phyloP scores from a whole-genome alignment of 352 stramenopile genomes.

The Phytophthora pinifolia region DNA sequence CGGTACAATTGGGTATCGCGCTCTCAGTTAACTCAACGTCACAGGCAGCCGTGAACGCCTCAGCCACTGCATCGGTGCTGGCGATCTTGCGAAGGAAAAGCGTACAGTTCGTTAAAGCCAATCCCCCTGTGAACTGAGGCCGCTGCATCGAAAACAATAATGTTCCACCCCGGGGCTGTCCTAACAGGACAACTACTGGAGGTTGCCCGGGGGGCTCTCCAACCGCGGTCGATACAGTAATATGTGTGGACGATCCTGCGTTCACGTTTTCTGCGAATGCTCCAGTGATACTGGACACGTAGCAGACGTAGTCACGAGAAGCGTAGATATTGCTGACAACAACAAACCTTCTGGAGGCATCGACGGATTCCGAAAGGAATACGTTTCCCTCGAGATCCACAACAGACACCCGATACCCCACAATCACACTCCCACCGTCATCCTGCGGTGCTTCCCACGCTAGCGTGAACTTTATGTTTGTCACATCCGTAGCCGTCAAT shows the following conservation, averaged over 20 bases:
- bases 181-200: conserved; percentile 18
- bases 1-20: conserved; percentile 26
- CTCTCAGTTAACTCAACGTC: conserved; percentile 1
- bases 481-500: conserved; percentile 6
- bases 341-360: conserved; percentile 2
- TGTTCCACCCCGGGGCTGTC: conserved; percentile 29
- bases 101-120: conserved; percentile 27
- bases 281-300: conserved; percentile 23
- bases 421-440: conserved; percentile 35
- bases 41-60: conserved; percentile 25
- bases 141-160: conserved; percentile 36
- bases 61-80: neutral
- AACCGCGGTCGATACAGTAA: conserved; percentile 24
- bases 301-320: conserved; percentile 38
- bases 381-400: conserved; percentile 1
- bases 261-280: conserved; percentile 22
- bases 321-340: conserved; percentile 31
- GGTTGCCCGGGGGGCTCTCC: conserved; percentile 22
- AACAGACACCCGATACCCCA: conserved; percentile 20
- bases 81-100: conserved; percentile 35
- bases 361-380: neutral
- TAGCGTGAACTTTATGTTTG: conserved; percentile 27
- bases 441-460: conserved; percentile 44
- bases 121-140: conserved; percentile 38
- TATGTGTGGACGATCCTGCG: conserved; percentile 12